Conservation (phyloP, 805 yeast genomes). For the Starmera dryadoides region DNA sequence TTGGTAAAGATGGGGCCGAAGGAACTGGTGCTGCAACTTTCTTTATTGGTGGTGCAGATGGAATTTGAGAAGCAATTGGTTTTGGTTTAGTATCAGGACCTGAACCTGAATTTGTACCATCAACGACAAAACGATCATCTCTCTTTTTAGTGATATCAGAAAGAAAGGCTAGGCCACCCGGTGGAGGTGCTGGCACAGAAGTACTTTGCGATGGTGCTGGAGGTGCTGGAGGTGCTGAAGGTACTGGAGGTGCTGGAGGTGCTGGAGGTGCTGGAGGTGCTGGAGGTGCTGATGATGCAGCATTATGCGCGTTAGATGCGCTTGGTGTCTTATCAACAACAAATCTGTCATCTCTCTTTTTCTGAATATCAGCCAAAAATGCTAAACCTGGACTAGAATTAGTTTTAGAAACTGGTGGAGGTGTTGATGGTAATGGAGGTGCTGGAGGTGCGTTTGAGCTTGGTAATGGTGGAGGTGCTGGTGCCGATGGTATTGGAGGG, state of each 20-base stretch:
- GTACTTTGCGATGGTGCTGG: constrained; percentile 14
- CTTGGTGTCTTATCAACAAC: constrained; percentile 26
- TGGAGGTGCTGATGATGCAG: constrained; percentile 18
- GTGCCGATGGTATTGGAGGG: constrained; percentile 5
- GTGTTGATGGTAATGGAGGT: constrained; percentile 6
- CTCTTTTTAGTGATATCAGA: constrained; percentile 38
- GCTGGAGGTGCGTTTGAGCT: constrained; percentile 7
- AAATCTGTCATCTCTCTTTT: constrained; percentile 32
- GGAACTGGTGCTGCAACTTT: constrained; percentile 10
- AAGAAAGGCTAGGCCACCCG: constrained; percentile 34
- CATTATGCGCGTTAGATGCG: constrained; percentile 12
- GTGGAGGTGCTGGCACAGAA: constrained; percentile 11
- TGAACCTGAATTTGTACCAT: constrained; percentile 21
- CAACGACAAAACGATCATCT: constrained; percentile 33
- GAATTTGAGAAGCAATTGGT: constrained; percentile 10
- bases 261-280: constrained; percentile 15
- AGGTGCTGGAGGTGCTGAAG: constrained; percentile 11
- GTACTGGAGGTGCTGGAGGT: constrained; percentile 10
- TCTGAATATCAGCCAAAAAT: constrained; percentile 37
- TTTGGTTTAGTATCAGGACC: constrained; percentile 12
- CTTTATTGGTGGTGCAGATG: constrained; percentile 11
- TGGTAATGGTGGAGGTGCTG: constrained; percentile 9
- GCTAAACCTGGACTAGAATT: constrained; percentile 22
- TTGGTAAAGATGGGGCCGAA: constrained; percentile 14
- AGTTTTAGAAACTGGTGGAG: not conserved